These are phyloP conservation scores for Neonectria hederae DNA, from an alignment of 2,329 filamentous ascomycete species.

Conservation along the genomic window DNA sequence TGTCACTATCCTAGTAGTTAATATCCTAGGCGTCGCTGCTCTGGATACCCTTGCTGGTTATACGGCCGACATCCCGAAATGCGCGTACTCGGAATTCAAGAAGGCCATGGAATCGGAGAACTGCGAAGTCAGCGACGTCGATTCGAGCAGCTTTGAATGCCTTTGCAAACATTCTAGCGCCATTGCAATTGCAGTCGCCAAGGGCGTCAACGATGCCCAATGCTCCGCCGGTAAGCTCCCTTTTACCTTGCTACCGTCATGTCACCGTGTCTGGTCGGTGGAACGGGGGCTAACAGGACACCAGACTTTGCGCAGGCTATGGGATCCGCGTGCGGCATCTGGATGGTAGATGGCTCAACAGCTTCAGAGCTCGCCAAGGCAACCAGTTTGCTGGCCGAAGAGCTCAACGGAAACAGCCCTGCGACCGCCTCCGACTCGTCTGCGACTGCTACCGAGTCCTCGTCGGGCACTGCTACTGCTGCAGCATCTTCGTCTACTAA, in stretches of 20 bases:
- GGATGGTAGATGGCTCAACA: not conserved
- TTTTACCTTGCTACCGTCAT: not conserved
- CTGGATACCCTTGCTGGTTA: not conserved
- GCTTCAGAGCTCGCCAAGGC: not conserved
- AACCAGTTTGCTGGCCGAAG: not conserved
- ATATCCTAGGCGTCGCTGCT: not conserved
- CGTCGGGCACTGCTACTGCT: not conserved
- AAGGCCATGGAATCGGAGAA: conserved; percentile 8
- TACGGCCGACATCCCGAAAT: not conserved
- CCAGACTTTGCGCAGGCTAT: conserved; percentile 5
- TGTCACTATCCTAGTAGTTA: not conserved
- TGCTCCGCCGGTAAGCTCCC: not conserved
- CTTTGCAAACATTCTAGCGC: conserved; percentile 2
- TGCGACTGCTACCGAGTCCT: not conserved
- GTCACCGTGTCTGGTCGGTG: not conserved
- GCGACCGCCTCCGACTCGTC: not conserved
- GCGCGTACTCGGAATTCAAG: not conserved
- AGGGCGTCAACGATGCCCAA: not conserved
- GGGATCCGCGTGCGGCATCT: conserved; percentile 3
- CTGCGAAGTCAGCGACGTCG: not conserved
- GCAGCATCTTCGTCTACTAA: not conserved
- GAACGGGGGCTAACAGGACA: not conserved
- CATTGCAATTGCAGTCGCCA: not conserved
- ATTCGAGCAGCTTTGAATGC: not conserved
- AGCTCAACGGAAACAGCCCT: not conserved